Percentiles rank a stretch among this genome's conserved stretches.
phyloP scores from a whole-genome alignment of 768 basidiomycete genomes.

The Daedalea quercina region DNA sequence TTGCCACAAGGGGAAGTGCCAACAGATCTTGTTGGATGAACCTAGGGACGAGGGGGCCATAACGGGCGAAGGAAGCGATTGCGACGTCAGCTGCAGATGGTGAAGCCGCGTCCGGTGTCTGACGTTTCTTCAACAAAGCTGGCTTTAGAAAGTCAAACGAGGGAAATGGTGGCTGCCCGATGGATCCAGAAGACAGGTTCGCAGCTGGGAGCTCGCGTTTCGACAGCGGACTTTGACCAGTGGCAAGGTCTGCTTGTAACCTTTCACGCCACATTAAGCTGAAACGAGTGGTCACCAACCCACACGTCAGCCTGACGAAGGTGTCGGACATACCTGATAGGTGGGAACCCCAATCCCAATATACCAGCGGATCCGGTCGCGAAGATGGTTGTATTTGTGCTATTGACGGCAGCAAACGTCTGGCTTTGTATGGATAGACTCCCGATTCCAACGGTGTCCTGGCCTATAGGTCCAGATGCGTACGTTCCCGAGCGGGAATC shows the following conservation, averaged over 20 bases:
- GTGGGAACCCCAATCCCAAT: constrained; percentile 69
- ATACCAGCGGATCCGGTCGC: constrained; percentile 58
- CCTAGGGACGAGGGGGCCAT: constrained; percentile 29
- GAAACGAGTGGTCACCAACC: background rate
- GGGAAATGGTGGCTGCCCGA: constrained; percentile 8
- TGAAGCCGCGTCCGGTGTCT: background rate
- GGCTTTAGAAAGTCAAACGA: constrained; percentile 7
- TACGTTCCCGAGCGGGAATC: constrained; percentile 68
- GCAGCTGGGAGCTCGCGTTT: background rate
- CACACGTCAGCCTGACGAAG: background rate
- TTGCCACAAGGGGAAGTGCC: constrained; percentile 35
- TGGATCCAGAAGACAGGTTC: background rate
- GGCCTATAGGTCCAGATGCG: constrained; percentile 57
- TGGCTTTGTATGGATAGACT: constrained; percentile 44
- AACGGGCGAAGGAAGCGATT: constrained; percentile 22
- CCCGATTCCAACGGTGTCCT: constrained; percentile 48
- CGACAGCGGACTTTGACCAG: background rate
- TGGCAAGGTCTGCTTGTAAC: constrained; percentile 8
- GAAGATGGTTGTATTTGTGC: constrained; percentile 59
- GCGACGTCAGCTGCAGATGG: constrained; percentile 13
- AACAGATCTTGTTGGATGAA: constrained; percentile 29
- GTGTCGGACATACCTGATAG: constrained; percentile 45
- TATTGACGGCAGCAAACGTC: constrained; percentile 58
- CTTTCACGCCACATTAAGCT: constrained; percentile 23
- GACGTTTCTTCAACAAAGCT: constrained; percentile 3